phyloP scores from a whole-genome alignment of 805 yeast genomes.

The Wickerhamomyces hampshirensis region DNA sequence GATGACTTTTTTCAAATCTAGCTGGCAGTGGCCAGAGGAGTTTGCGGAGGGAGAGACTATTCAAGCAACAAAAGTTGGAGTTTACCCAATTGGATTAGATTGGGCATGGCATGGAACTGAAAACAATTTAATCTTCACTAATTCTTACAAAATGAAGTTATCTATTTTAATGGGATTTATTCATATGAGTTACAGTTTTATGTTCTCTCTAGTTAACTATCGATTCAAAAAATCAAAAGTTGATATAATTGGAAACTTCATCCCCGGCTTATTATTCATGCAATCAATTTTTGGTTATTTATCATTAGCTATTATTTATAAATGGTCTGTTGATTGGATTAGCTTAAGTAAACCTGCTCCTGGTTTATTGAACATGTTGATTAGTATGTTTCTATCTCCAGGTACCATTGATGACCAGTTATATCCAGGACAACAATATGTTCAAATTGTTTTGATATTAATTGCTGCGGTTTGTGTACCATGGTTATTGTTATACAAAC shows the following conservation, averaged over 20 bases:
- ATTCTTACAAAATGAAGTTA: constrained; percentile 96
- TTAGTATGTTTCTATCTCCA: constrained; percentile 92
- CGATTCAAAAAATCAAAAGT: constrained; percentile 61
- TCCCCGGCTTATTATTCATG: constrained; percentile 93
- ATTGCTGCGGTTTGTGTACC: constrained; percentile 91
- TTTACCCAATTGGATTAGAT: constrained; percentile 84
- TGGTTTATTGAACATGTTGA: constrained; percentile 88
- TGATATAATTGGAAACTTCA: constrained; percentile 87
- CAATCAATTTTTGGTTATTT: constrained; percentile 94
- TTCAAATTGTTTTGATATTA: constrained; percentile 68
- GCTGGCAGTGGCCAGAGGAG: constrained; percentile 89
- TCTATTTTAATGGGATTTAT: constrained; percentile 90
- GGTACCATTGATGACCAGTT: constrained; percentile 80
- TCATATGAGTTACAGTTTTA: constrained; percentile 89
- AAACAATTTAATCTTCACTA: constrained; percentile 81
- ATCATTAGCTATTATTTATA: constrained; percentile 79
- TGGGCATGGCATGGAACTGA: constrained; percentile 98
- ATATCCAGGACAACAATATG: constrained; percentile 70
- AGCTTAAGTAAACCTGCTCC: constrained; percentile 78
- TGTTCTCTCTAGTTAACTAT: constrained; percentile 81
- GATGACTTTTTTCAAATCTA: constrained; percentile 78
- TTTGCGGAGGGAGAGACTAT: constrained; percentile 60
- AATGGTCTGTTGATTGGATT: constrained; percentile 93
- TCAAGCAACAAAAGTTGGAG: constrained; percentile 52
- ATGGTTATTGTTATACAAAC: constrained; percentile 82